Evolutionary conservation across 192 early-diverging fungal genomes (phyloP).

Genomic region (Radiomyces spectabilis): DNA sequence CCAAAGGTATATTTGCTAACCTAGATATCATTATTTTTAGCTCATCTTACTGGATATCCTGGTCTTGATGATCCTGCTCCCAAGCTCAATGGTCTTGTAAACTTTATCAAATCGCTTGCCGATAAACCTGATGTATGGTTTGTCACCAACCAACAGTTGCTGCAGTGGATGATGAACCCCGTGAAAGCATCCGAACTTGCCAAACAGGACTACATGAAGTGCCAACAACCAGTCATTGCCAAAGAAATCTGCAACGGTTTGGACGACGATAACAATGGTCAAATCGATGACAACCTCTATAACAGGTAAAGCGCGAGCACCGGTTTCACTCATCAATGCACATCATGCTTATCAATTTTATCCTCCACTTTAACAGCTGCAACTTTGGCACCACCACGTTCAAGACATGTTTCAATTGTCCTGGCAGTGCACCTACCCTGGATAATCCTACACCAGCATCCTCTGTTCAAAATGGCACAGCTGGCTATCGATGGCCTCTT

Average conservation of each 20-base stretch:
- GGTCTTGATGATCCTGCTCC: conserved; percentile 14
- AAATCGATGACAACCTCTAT: conserved; percentile 27
- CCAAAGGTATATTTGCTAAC: not conserved
- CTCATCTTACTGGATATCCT: conserved; percentile 25
- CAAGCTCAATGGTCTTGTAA: conserved; percentile 18
- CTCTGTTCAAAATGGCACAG: conserved; percentile 8
- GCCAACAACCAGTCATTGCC: conserved; percentile 39
- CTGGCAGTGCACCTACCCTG: conserved; percentile 23
- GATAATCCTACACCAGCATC: conserved; percentile 31
- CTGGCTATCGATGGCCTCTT: conserved; percentile 28
- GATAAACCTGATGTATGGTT: conserved; percentile 55
- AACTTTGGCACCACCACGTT: conserved; percentile 34
- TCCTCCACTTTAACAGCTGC: conserved; percentile 19
- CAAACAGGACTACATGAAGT: conserved; percentile 54
- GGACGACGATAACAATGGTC: conserved; percentile 32
- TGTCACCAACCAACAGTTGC: conserved; percentile 55
- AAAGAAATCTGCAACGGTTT: conserved; percentile 65
- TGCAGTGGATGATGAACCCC: conserved; percentile 68
- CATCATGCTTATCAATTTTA: too few species aligned
- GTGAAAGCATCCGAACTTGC: conserved; percentile 53
- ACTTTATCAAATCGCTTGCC: conserved; percentile 39
- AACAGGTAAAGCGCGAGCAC: conserved; percentile 6
- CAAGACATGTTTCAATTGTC: conserved; percentile 48
- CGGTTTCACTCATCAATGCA: conserved; percentile 16
- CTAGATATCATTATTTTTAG: conserved; percentile 2